Base-by-base conservation (phyloP, 257 asterid species). In the Scutellaria barbata region DNA sequence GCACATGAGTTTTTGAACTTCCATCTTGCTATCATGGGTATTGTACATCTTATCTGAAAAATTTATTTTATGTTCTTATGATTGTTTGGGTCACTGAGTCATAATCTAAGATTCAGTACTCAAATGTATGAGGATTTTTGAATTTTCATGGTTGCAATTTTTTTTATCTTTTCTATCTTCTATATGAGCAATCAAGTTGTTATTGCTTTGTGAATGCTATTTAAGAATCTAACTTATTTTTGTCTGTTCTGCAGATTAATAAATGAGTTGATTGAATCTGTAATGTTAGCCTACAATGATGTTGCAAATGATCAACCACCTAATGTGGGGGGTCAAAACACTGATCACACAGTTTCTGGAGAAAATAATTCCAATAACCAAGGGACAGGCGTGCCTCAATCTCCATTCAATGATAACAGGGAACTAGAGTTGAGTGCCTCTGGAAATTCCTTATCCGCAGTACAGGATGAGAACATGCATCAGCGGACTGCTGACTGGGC, bases 401-500 rank as follows among this genome's bases (percentile, higher is more conserved):
- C 82, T 60, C 86, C 61, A 46, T 33, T 48, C 67, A 85, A 82
- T 57, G 76, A 80, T 75, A 69, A 74, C 67, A 76, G 68, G 74
- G 82, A 76, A 74, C 63, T 43, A 59, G 84, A 79, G 37, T 61
- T 69, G 50, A 77, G 74, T 53, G 66, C 74, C 67, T 74, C 77
- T 11, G 89, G 64, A 80, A 82, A 54, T 69, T 55, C 70, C 57
- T 39, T 59, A 37, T 59, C 82, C 57, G 60, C 80, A 54, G 45
- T 55, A 53, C 73, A 73, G 33, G 94, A 90, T 68, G 90, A 81
- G 66, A 71, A 66, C 53, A 14, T 40, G 42, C 86, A 73, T 77
- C 79, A 79, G 52, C 81, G 79, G 63, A 65, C 89, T 68, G 90
- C 92, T 68, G 98, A 85, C 66, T 92, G 98, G 98, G 96, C 98